Evolutionary conservation across 345 rosid genomes (phyloP), one percentile per base, ranked within the genome.

Genomic region (Camelina sativa): DNA sequence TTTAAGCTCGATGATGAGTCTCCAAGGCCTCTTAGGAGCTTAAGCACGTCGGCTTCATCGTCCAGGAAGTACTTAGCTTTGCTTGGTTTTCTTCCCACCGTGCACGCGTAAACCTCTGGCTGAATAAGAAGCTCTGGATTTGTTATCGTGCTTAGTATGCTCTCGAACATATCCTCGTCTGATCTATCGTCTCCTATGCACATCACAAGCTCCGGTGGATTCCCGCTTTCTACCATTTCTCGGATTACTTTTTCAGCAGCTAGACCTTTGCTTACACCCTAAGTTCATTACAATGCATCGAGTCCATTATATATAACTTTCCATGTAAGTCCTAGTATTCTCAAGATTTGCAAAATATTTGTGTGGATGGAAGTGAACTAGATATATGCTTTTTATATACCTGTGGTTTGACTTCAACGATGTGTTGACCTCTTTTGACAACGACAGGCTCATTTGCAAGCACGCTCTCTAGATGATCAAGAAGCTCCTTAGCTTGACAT

Each of bases 141-240:
- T 7, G 82, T 79, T 59, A 82, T 81, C 9, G 84, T 80, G 63
- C 83, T 82, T 43, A 79, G 53, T 77, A 89, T 87, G 79, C 91
- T 86, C 69, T 87, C 87, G 71, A 91, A 91, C 96, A 91, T 91
- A 71, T 91, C 97, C 73, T 91, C 97, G 55, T 91, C 96, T 5
- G 96, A 91, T 81, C 87, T 82, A 80, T 91, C 97, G 61, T 91
- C 97, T 15, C 97, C 96, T 54, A 89, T 76, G 75, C 96, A 91
- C 85, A 89, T 80, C 62, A 91, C 91, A 67, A 91, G 85, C 66
- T 89, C 97, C 3, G 93, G 97, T n/a, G 87, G 73, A 34, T 65
- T 71, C 4, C 85, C 87, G 1, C 62, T 62, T 40, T 82, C 80
- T 7, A 82, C 85, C 88, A 87, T 82, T 51, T 48, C 76, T 13